Conservation (phyloP, 1,284 basidiomycete species). For the Dichomitus squalens region DNA sequence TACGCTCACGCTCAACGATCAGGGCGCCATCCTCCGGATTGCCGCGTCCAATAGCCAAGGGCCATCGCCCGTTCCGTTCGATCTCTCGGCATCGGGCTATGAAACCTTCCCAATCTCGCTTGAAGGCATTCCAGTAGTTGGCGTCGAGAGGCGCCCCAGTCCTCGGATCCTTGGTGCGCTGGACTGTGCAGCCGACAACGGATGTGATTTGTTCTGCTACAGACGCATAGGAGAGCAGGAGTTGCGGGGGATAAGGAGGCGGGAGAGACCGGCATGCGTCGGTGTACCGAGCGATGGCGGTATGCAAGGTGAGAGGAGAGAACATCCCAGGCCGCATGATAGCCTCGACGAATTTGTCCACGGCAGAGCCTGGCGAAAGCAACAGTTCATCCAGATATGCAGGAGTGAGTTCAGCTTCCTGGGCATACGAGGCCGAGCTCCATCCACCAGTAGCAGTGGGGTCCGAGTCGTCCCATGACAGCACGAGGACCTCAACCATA, state of each 20-base stretch:
- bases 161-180: conserved; percentile 69
- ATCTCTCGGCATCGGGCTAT: conserved; percentile 86
- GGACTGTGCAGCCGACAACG: conserved; percentile 86
- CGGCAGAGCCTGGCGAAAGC: conserved; percentile 68
- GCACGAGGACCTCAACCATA: conserved; percentile 62
- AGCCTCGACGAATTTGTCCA: conserved; percentile 79
- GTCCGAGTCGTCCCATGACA: conserved; percentile 37
- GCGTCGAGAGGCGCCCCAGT: conserved; percentile 81
- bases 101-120: conserved; percentile 92
- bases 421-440: conserved; percentile 56
- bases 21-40: conserved; percentile 53
- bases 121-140: conserved; percentile 82
- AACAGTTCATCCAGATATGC: conserved; percentile 85
- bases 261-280: conserved; percentile 70
- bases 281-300: conserved; percentile 82
- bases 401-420: conserved; percentile 80
- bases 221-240: conserved; percentile 62
- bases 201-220: conserved; percentile 78
- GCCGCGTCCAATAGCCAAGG: conserved; percentile 65
- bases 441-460: conserved; percentile 42
- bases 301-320: conserved; percentile 77
- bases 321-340: conserved; percentile 88
- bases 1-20: conserved; percentile 78
- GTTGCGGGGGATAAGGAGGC: conserved; percentile 54
- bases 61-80: conserved; percentile 85